These are phyloP conservation scores for Chlorencoelia australis DNA, from an alignment of 2,329 filamentous ascomycete genomes.

Conservation along the genomic window DNA sequence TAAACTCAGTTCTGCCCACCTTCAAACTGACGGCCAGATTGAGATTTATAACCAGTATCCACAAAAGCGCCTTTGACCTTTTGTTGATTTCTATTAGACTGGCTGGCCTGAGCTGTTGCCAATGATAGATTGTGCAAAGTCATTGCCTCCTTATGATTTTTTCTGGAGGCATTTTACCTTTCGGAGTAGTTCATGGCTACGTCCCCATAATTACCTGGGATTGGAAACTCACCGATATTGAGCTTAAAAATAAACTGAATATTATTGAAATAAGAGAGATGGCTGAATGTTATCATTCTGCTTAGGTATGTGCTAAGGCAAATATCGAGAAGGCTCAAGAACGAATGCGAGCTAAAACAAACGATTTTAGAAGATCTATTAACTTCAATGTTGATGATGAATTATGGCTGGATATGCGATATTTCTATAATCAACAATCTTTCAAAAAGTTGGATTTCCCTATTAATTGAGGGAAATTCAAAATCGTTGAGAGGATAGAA, in stretches of 20 bases:
- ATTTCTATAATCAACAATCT: too few species aligned
- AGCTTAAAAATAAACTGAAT: not conserved
- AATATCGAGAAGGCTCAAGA: too few species aligned
- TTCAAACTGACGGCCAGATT: constrained; percentile 3
- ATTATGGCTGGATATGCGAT: not conserved
- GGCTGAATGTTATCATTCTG: too few species aligned
- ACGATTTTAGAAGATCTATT: not conserved
- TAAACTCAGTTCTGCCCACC: constrained; percentile 1
- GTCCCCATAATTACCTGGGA: too few species aligned
- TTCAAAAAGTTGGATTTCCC: not conserved
- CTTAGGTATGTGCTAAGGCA: too few species aligned
- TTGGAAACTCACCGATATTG: not conserved
- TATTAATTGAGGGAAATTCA: not conserved
- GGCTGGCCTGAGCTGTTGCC: constrained; percentile 1
- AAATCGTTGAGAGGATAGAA: not conserved
- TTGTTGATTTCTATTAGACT: constrained; percentile 5
- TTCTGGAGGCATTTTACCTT: too few species aligned
- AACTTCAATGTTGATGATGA: not conserved
- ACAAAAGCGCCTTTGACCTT: constrained; percentile 2
- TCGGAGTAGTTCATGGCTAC: too few species aligned
- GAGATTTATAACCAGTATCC: constrained; percentile 7
- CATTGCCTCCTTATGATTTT: too few species aligned
- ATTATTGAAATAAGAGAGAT: too few species aligned
- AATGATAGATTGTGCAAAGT: too few species aligned
- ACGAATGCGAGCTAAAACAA: not conserved